phyloP scores from a whole-genome alignment of 2,329 filamentous ascomycete genomes.

The Fusarium nisikadoi region DNA sequence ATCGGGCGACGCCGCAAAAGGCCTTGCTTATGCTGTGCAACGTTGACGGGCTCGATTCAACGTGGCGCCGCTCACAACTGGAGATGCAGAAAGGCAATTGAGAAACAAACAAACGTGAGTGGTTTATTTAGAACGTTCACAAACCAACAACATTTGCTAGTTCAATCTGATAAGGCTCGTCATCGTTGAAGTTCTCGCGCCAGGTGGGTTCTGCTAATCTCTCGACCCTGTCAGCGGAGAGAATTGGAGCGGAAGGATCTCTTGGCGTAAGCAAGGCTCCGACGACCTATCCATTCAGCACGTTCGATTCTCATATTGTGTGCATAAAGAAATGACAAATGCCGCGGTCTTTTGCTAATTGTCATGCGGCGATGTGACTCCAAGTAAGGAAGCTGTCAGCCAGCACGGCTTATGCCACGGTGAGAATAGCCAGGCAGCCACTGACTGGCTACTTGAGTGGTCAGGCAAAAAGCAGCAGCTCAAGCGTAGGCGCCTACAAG shows the following conservation, averaged over 20 bases:
- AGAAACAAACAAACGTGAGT: not conserved
- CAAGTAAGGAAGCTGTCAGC: not conserved
- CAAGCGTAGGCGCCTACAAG: not conserved
- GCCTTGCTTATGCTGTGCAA: not conserved
- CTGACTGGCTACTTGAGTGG: accelerated
- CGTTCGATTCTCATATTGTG: not conserved
- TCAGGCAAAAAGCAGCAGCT: not conserved
- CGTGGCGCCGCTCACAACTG: accelerated
- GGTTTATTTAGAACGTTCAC: too few relatives aligned
- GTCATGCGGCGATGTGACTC: not conserved
- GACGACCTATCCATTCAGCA: not conserved
- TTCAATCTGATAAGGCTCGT: not conserved
- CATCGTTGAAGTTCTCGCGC: not conserved
- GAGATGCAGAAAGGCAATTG: accelerated
- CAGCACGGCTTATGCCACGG: not conserved
- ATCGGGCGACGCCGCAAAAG: not conserved
- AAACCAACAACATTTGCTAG: not conserved
- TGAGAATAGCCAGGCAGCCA: not conserved
- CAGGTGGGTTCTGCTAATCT: not conserved
- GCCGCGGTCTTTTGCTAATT: not conserved
- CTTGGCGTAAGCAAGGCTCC: not conserved
- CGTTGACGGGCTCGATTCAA: not conserved
- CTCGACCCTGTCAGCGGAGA: not conserved
- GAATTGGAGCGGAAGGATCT: not conserved
- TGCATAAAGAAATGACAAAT: not conserved